These are phyloP conservation scores for Cladosporium sphaerospermum DNA, from an alignment of 2,329 filamentous ascomycete genomes.

Conservation along the genomic window DNA sequence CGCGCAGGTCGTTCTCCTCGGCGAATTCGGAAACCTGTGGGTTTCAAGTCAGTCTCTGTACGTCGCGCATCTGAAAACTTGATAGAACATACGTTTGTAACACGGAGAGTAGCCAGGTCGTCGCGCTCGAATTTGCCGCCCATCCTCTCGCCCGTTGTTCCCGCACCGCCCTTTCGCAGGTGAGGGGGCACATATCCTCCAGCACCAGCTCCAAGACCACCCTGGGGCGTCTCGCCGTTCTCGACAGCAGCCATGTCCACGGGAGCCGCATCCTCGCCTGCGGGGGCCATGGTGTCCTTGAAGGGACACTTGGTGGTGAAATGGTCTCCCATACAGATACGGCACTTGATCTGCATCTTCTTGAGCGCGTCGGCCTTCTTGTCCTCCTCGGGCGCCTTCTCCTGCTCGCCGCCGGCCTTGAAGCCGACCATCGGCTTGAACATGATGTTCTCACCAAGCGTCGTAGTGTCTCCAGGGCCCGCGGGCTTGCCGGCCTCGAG, in stretches of 20 bases:
- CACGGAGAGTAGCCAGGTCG: conserved; percentile 89
- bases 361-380: conserved; percentile 68
- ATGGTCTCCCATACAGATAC: conserved; percentile 98
- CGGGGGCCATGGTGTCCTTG: conserved; percentile 98
- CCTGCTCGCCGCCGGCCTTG: conserved; percentile 81
- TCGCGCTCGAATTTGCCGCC: conserved; percentile 91
- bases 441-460: conserved; percentile 94
- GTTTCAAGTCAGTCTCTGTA: conserved; percentile 23
- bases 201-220: conserved; percentile 56
- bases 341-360: conserved; percentile 99
- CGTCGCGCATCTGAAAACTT: neutral
- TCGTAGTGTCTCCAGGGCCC: conserved; percentile 85
- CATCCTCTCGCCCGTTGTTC: conserved; percentile 75
- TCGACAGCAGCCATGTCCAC: conserved; percentile 43
- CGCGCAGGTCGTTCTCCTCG: conserved; percentile 88
- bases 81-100: conserved; percentile 79
- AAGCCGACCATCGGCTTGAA: conserved; percentile 92
- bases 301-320: conserved; percentile 98
- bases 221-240: conserved; percentile 42
- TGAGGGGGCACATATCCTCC: conserved; percentile 93
- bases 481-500: conserved; percentile 74
- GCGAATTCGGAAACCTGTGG: conserved; percentile 87
- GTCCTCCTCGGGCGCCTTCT: conserved; percentile 61
- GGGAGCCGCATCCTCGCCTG: conserved; percentile 43
- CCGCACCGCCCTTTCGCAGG: conserved; percentile 65